Evolutionary conservation across 257 asterid genomes (phyloP).

Genomic region (Solanum neorickii): DNA sequence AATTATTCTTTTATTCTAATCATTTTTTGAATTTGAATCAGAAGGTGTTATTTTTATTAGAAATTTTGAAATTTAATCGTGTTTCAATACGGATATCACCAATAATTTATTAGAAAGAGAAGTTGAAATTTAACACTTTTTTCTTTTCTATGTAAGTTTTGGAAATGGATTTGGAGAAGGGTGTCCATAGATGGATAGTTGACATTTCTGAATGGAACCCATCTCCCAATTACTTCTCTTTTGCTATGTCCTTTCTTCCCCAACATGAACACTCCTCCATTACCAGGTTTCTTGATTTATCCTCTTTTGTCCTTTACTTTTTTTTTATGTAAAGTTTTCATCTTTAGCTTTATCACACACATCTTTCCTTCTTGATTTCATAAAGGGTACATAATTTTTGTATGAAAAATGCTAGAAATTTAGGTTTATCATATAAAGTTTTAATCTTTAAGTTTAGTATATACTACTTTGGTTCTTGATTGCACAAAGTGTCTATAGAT

Average conservation of each 20-base stretch:
- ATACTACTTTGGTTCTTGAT: not conserved
- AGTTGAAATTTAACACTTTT: not conserved
- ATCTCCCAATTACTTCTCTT: slow-evolving; percentile 34
- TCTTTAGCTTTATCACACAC: not conserved
- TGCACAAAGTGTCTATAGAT: not conserved
- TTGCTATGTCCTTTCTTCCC: slow-evolving; percentile 48
- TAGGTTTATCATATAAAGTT: not conserved
- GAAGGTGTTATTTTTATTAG: too few relatives aligned
- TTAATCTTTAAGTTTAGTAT: not conserved
- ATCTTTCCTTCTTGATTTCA: not conserved
- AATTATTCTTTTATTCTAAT: too few relatives aligned
- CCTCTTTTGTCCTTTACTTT: not conserved
- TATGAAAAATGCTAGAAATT: not conserved
- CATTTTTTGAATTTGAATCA: rapidly evolving
- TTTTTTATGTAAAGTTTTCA: not conserved
- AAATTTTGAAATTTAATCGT: too few relatives aligned
- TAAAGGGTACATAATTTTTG: not conserved
- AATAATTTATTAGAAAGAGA: not conserved
- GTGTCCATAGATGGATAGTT: slow-evolving; percentile 64
- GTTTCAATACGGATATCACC: not conserved
- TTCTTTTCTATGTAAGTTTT: not conserved
- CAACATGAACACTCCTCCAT: slow-evolving; percentile 42
- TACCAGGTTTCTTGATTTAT: slow-evolving; percentile 34
- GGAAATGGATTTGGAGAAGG: slow-evolving; percentile 35
- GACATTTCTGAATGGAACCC: slow-evolving; percentile 62